Evolutionary conservation across 768 basidiomycete species (phyloP).

Genomic region (Thelephora aurantiotincta): DNA sequence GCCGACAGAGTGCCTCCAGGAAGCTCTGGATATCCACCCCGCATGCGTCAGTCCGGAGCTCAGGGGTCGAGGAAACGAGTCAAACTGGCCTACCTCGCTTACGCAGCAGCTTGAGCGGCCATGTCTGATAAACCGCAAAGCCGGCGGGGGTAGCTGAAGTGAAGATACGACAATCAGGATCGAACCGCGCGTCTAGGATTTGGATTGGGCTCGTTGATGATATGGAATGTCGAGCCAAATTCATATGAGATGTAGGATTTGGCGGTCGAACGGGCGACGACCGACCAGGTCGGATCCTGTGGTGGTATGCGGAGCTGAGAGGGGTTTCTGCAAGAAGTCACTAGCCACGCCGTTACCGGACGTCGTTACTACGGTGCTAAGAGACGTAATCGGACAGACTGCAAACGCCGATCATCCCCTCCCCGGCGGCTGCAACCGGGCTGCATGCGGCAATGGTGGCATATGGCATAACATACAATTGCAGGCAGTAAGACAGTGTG

Average conservation of each 20-base stretch:
- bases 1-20: conserved; percentile 66
- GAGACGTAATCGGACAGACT: no score
- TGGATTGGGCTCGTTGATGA: conserved; percentile 60
- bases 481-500: no score
- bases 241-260: conserved; percentile 36
- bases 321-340: no score
- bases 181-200: conserved; percentile 67
- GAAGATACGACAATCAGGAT: conserved; percentile 70
- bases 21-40: conserved; percentile 35
- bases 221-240: conserved; percentile 77
- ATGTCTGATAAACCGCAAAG: conserved; percentile 70
- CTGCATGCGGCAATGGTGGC: no score
- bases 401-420: no score
- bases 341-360: no score
- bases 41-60: conserved; percentile 7
- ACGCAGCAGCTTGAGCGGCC: conserved; percentile 62
- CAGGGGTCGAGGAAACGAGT: conserved; percentile 7
- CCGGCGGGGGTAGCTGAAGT: conserved; percentile 67
- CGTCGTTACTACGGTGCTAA: no score
- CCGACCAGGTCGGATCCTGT: no score
- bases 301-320: no score
- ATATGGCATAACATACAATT: no score
- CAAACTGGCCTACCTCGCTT: conserved; percentile 49
- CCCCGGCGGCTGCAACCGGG: no score
- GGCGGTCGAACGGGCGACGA: no score